phyloP scores from a whole-genome alignment of 2,329 filamentous ascomycete genomes.

The Chalara sp. region DNA sequence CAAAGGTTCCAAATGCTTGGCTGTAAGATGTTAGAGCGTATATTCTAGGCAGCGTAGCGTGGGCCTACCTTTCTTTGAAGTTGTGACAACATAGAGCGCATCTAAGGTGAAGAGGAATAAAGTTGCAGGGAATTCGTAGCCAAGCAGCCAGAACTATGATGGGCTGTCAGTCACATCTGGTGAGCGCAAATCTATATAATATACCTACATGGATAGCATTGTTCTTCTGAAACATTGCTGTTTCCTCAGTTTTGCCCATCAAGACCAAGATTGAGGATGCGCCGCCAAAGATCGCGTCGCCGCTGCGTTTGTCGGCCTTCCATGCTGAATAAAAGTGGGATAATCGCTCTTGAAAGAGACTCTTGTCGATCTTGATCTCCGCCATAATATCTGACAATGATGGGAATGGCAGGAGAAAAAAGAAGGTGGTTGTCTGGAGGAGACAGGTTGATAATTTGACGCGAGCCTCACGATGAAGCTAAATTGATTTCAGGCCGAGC shows the following conservation, averaged over 20 bases:
- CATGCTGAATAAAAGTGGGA: constrained; percentile 82
- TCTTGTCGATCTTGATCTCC: constrained; percentile 93
- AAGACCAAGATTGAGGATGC: constrained; percentile 80
- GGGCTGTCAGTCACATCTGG: constrained; percentile 6
- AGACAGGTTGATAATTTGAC: too few species aligned
- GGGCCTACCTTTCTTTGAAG: constrained; percentile 81
- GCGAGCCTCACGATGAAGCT: too few species aligned
- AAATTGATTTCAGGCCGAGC: too few species aligned
- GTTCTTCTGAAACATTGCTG: constrained; percentile 84
- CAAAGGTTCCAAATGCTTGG: constrained; percentile 85
- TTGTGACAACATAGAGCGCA: constrained; percentile 85
- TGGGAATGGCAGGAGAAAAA: constrained; percentile 19
- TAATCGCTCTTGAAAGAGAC: constrained; percentile 88
- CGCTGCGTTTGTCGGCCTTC: constrained; percentile 91
- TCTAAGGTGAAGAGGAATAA: constrained; percentile 89
- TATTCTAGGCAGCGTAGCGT: neutral
- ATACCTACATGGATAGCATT: constrained; percentile 85
- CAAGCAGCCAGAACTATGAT: constrained; percentile 87
- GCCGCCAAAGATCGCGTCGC: constrained; percentile 78
- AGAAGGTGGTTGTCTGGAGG: neutral
- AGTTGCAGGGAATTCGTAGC: constrained; percentile 97
- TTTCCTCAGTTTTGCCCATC: constrained; percentile 93
- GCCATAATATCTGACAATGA: constrained; percentile 32
- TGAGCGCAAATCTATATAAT: neutral
- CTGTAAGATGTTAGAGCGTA: constrained; percentile 41